These are phyloP conservation scores for Trichoderma atrobrunneum DNA, from an alignment of 2,329 filamentous ascomycete species.

Conservation along the genomic window DNA sequence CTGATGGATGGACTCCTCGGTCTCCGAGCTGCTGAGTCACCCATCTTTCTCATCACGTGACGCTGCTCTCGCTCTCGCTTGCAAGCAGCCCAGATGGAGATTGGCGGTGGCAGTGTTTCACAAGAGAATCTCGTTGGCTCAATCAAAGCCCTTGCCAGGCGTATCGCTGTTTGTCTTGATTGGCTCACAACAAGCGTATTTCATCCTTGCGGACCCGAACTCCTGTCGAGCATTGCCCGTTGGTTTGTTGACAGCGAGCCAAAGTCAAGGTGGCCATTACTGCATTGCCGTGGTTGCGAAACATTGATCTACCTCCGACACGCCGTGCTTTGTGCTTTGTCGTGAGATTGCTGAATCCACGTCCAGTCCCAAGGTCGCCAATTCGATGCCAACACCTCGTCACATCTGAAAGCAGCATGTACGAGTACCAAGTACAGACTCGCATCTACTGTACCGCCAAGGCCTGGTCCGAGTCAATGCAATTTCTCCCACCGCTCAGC, in stretches of 20 bases:
- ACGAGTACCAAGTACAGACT: background rate
- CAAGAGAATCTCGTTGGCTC: background rate
- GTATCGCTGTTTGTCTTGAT: conserved; percentile 1
- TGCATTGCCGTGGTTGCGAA: background rate
- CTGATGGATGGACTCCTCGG: conserved; percentile 7
- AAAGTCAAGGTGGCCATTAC: background rate
- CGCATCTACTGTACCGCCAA: background rate
- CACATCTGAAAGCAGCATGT: background rate
- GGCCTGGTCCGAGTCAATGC: background rate
- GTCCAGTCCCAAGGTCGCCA: background rate
- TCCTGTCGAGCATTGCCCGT: conserved; percentile 8
- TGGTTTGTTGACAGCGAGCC: background rate
- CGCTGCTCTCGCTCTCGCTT: background rate
- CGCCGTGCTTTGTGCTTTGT: background rate
- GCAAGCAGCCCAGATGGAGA: background rate
- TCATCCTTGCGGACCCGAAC: background rate
- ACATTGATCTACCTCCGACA: background rate
- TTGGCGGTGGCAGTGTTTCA: conserved; percentile 17
- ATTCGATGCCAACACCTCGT: background rate
- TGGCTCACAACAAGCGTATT: background rate
- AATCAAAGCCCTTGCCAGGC: background rate
- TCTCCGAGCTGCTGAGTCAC: background rate
- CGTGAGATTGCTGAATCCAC: background rate
- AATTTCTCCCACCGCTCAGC: conserved; percentile 6
- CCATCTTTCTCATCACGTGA: background rate